These are phyloP conservation scores for Phaseolus lunatus DNA, from an alignment of 306 rosid genomes.

Conservation along the genomic window DNA sequence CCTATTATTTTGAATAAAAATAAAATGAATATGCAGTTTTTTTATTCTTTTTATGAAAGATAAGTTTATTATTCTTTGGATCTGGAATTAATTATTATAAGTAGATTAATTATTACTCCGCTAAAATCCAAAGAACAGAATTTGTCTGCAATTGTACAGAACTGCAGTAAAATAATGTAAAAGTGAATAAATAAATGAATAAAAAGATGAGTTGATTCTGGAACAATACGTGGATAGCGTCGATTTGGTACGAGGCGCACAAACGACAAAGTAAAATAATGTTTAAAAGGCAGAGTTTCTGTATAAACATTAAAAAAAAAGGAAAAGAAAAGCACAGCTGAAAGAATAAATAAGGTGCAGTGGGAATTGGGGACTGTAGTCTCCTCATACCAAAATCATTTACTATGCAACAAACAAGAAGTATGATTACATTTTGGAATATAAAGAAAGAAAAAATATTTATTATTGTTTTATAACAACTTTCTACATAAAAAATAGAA, in stretches of 20 bases:
- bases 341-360: too few relatives aligned
- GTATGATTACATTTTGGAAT: not conserved
- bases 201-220: conserved; percentile 1
- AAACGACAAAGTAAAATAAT: conserved; percentile 48
- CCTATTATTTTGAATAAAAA: not conserved
- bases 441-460: too few relatives aligned
- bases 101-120: conserved; percentile 28
- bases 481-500: too few relatives aligned
- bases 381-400: too few relatives aligned
- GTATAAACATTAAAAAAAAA: too few relatives aligned
- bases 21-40: not conserved
- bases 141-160: not conserved
- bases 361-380: too few relatives aligned
- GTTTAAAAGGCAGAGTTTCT: not conserved
- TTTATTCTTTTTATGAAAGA: not conserved
- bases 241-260: conserved; percentile 38
- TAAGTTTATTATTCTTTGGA: not conserved
- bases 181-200: not conserved
- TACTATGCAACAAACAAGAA: not conserved
- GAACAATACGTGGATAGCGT: not conserved
- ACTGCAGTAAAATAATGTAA: not conserved
- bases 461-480: too few relatives aligned
- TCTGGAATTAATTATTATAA: not conserved
- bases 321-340: too few relatives aligned
- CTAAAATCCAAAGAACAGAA: not conserved